These are phyloP conservation scores for Wickerhamiella domercqiae DNA, from an alignment of 805 yeast genomes.

Conservation along the genomic window DNA sequence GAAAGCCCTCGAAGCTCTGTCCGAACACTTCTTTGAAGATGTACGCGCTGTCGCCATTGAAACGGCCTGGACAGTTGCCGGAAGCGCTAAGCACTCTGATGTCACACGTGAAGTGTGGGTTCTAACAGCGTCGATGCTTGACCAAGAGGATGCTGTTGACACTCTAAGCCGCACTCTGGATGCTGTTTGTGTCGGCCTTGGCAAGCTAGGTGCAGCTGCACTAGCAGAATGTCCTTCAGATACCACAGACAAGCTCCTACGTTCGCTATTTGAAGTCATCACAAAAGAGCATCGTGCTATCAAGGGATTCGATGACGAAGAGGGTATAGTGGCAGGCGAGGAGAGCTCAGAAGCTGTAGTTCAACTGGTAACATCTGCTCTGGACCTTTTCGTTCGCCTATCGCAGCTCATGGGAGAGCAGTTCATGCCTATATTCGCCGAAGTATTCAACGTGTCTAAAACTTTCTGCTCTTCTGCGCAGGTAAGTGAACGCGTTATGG, in stretches of 20 bases:
- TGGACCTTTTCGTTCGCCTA: conserved; percentile 70
- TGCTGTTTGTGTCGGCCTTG: conserved; percentile 50
- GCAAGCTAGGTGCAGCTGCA: conserved; percentile 53
- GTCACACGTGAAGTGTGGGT: conserved; percentile 50
- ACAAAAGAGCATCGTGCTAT: conserved; percentile 55
- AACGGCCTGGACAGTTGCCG: conserved; percentile 69
- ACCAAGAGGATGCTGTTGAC: conserved; percentile 68
- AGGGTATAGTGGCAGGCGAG: conserved; percentile 21
- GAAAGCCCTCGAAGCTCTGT: conserved; percentile 51
- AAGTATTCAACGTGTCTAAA: conserved; percentile 44
- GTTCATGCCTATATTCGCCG: conserved; percentile 63
- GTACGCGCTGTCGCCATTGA: conserved; percentile 75
- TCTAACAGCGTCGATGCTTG: conserved; percentile 44
- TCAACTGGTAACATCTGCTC: conserved; percentile 64
- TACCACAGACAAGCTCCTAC: conserved; percentile 51
- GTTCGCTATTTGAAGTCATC: conserved; percentile 54
- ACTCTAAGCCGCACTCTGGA: conserved; percentile 72
- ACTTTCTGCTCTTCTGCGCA: conserved; percentile 33
- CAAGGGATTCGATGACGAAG: conserved; percentile 35
- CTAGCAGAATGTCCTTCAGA: conserved; percentile 38
- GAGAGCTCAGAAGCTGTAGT: conserved; percentile 42
- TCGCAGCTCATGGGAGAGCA: conserved; percentile 66
- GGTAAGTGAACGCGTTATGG: conserved; percentile 60
- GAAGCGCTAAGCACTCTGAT: conserved; percentile 56
- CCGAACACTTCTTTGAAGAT: conserved; percentile 71